Conservation (phyloP, 1,284 basidiomycete species). For the Ceratorhiza oryzae-sativae region DNA sequence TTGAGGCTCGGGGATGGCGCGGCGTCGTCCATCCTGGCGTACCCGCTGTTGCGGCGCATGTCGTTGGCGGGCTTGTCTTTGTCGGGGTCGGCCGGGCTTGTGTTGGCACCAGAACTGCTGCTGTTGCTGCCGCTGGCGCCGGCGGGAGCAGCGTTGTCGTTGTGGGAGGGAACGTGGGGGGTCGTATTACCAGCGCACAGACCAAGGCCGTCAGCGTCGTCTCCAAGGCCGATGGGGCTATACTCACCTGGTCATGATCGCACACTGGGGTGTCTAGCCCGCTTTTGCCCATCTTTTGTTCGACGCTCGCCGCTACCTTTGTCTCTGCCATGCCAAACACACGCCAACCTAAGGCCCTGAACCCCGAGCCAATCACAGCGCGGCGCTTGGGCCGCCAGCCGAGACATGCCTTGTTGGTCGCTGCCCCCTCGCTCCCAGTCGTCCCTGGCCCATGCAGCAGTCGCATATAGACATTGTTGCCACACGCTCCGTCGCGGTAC, state of each 20-base stretch:
- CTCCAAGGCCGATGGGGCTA: neutral
- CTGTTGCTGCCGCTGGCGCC: no score
- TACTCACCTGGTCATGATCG: conserved; percentile 27
- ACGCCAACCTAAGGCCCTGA: conserved; percentile 16
- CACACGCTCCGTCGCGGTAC: no score
- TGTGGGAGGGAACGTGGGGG: conserved; percentile 14
- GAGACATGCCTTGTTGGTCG: neutral
- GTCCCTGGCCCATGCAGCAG: no score
- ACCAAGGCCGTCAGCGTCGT: conserved; percentile 5
- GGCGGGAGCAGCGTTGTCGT: neutral
- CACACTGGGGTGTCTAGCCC: neutral
- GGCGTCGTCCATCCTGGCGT: conserved; percentile 48
- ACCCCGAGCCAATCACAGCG: conserved; percentile 6
- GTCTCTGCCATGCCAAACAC: neutral
- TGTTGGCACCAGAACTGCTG: no score
- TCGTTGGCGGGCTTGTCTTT: neutral
- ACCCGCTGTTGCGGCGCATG: neutral
- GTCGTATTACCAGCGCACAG: conserved; percentile 26
- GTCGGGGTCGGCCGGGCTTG: neutral
- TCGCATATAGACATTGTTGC: no score
- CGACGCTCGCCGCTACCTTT: conserved; percentile 3
- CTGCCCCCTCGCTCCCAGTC: no score
- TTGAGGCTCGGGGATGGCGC: conserved; percentile 58
- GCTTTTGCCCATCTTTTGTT: conserved; percentile 30
- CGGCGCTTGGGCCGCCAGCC: conserved; percentile 7